Evolutionary conservation across 2,329 filamentous ascomycete species (phyloP).

Genomic region (Cordyceps militaris): DNA sequence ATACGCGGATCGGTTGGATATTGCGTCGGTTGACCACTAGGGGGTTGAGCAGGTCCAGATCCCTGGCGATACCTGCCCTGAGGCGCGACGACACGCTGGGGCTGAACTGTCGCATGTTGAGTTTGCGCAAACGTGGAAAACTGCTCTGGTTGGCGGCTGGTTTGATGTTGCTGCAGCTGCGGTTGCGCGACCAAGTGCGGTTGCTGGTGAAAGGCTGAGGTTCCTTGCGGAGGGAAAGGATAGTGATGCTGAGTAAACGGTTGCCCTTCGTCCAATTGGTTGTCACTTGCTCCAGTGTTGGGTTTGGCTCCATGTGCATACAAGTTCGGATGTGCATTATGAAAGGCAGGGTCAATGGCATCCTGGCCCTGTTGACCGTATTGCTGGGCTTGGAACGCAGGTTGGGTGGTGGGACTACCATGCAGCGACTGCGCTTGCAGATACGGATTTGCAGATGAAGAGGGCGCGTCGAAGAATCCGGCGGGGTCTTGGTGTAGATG

Average conservation of each 20-base stretch:
- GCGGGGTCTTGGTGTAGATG: slow-evolving; percentile 27
- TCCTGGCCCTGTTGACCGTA: slow-evolving; percentile 29
- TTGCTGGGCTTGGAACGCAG: slow-evolving; percentile 27
- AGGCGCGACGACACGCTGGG: slow-evolving; percentile 16
- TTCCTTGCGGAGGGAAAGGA: slow-evolving; percentile 26
- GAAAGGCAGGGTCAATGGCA: slow-evolving; percentile 31
- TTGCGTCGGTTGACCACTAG: slow-evolving; percentile 20
- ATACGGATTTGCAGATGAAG: slow-evolving; percentile 27
- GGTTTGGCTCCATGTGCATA: slow-evolving; percentile 31
- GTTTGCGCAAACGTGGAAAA: slow-evolving; percentile 17
- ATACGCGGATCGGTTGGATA: slow-evolving; percentile 14
- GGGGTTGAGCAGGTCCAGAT: slow-evolving; percentile 21
- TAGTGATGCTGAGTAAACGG: slow-evolving; percentile 28
- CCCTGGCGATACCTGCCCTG: slow-evolving; percentile 1
- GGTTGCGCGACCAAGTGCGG: slow-evolving; percentile 13
- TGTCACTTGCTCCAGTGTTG: slow-evolving; percentile 22
- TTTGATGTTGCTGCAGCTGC: slow-evolving; percentile 17
- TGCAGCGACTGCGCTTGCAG: slow-evolving; percentile 23
- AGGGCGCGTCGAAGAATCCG: slow-evolving; percentile 27
- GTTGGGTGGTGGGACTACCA: slow-evolving; percentile 22
- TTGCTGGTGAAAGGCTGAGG: slow-evolving; percentile 24
- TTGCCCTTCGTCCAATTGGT: slow-evolving; percentile 27
- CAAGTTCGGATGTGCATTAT: slow-evolving; percentile 30
- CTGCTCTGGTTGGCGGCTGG: slow-evolving; percentile 13
- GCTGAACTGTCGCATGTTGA: slow-evolving; percentile 19